Evolutionary conservation across 176 grass and related monocot species (phyloP).

Genomic region (Rhynchospora pubera): DNA sequence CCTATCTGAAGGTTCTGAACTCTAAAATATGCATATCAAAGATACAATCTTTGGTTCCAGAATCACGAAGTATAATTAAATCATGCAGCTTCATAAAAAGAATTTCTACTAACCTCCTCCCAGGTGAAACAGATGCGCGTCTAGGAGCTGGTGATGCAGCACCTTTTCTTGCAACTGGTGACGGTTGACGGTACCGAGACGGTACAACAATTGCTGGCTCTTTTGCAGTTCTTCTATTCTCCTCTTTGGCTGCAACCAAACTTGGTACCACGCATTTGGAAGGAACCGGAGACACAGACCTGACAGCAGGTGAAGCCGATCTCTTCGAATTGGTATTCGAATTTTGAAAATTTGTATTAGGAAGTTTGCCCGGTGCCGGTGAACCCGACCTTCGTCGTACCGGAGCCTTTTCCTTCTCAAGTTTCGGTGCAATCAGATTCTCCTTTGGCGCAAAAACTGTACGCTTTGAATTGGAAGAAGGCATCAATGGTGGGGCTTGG

Average conservation of each 20-base stretch:
- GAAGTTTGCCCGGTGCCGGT: conserved; percentile 34
- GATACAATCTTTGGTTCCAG: background rate
- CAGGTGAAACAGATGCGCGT: conserved; percentile 48
- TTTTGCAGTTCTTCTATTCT: conserved; percentile 42
- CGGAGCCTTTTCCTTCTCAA: background rate
- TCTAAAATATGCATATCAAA: background rate
- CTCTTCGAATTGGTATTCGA: conserved; percentile 27
- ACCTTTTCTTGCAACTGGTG: conserved; percentile 38
- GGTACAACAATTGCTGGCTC: conserved; percentile 78
- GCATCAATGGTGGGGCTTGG: conserved; percentile 54
- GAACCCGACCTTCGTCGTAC: conserved; percentile 55
- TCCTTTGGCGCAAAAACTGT: conserved; percentile 47
- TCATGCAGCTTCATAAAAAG: background rate
- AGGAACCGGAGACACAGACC: conserved; percentile 57
- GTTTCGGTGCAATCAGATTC: conserved; percentile 16
- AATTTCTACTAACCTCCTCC: conserved; percentile 12
- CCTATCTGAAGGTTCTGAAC: background rate
- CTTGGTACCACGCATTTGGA: conserved; percentile 85
- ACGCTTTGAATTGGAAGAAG: conserved; percentile 29
- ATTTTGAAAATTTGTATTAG: conserved; percentile 26
- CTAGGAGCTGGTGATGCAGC: conserved; percentile 37
- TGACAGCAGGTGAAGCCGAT: conserved; percentile 12
- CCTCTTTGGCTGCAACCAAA: conserved; percentile 62
- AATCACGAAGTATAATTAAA: background rate
- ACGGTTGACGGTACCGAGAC: conserved; percentile 72